phyloP scores from a whole-genome alignment of 176 grass and related monocot genomes.

The Eragrostis nindensis region DNA sequence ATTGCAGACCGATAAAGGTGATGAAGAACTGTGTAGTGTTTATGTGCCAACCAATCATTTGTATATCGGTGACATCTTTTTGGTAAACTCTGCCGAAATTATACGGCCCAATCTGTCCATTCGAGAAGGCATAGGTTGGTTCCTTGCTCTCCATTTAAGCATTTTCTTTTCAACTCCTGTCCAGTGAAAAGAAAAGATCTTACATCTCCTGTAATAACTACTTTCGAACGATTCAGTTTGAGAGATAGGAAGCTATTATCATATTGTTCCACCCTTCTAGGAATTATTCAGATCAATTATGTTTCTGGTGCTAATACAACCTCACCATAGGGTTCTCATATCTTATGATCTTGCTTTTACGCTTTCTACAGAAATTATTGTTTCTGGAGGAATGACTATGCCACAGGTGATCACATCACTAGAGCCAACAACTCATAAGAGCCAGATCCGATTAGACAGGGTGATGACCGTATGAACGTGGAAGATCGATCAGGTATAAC shows the following conservation, averaged over 20 bases:
- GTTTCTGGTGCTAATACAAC: background rate
- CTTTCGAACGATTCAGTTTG: background rate
- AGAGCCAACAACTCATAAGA: conserved; percentile 67
- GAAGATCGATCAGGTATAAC: conserved; percentile 38
- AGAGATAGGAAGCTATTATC: conserved; percentile 15
- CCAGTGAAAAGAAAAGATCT: conserved; percentile 7
- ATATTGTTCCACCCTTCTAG: conserved; percentile 10
- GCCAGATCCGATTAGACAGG: conserved; percentile 73
- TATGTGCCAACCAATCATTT: conserved; percentile 99
- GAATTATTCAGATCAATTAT: conserved; percentile 7
- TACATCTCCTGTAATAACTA: background rate
- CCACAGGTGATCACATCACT: conserved; percentile 76
- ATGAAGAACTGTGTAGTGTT: conserved; percentile 95
- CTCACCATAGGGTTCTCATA: background rate
- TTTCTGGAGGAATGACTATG: conserved; percentile 99
- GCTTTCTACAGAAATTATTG: conserved; percentile 85
- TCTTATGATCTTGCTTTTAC: conserved; percentile 31
- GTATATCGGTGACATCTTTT: conserved; percentile 95
- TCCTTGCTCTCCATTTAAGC: conserved; percentile 22
- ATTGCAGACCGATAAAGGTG: conserved; percentile 93
- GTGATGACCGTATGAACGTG: conserved; percentile 57
- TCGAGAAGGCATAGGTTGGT: conserved; percentile 93
- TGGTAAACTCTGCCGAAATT: conserved; percentile 89
- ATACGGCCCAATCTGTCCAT: conserved; percentile 95
- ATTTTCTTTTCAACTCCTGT: background rate